phyloP scores from a whole-genome alignment of 139 green algal species.

The Eudorina sp. region DNA sequence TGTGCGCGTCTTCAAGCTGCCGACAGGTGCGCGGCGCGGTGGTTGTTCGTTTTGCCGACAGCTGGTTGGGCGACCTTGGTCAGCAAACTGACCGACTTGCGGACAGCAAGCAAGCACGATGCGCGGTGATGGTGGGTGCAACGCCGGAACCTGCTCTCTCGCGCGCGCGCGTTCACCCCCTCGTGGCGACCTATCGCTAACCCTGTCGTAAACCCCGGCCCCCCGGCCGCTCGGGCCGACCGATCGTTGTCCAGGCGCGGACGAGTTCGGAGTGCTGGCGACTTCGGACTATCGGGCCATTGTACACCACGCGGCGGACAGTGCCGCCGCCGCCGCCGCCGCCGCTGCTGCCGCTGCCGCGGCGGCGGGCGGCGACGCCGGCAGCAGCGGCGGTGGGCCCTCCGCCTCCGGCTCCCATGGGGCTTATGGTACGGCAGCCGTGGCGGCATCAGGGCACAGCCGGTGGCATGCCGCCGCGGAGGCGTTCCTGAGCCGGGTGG shows the following conservation, averaged over 20 bases:
- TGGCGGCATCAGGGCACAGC: neutral
- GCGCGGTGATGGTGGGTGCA: too few species aligned
- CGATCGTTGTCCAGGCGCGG: neutral
- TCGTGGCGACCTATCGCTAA: too few species aligned
- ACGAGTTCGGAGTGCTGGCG: constrained; percentile 29
- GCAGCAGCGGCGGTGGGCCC: neutral
- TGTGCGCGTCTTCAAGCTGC: constrained; percentile 27
- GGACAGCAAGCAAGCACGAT: too few species aligned
- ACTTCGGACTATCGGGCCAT: neutral
- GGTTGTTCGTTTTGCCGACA: too few species aligned
- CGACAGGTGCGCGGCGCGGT: constrained; percentile 30
- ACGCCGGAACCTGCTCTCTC: too few species aligned
- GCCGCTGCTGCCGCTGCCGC: neutral
- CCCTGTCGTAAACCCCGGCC: too few species aligned
- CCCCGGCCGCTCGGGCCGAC: too few species aligned
- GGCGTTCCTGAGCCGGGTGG: constrained; percentile 11
- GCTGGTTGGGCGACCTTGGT: too few species aligned
- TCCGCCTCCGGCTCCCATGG: neutral
- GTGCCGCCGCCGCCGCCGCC: neutral
- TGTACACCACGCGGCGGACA: neutral
- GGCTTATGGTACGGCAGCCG: neutral
- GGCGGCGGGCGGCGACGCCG: neutral
- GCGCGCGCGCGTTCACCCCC: too few species aligned
- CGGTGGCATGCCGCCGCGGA: constrained; percentile 6
- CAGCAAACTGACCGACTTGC: too few species aligned